These are phyloP conservation scores for Trypanosoma scelopori DNA, from an alignment of 208 protist species.

Conservation along the genomic window DNA sequence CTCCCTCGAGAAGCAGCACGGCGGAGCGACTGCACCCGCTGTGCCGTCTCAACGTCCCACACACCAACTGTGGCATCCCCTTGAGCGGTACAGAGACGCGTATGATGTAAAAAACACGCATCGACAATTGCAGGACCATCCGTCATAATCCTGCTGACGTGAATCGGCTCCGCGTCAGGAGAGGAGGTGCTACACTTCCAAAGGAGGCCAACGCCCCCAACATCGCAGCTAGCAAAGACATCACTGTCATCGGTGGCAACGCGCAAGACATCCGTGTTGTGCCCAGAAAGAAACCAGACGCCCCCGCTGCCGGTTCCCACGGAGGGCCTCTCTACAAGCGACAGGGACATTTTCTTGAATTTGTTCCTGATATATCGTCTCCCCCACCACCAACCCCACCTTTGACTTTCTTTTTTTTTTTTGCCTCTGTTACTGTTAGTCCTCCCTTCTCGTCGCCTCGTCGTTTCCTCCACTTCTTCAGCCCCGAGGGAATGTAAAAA, in stretches of 20 bases:
- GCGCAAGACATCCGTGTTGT: slow-evolving; percentile 59
- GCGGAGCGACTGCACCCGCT: slow-evolving; percentile 29
- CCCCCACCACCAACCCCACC: too few species aligned
- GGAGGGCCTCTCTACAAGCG: slow-evolving; percentile 24
- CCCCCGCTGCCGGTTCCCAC: slow-evolving; percentile 1
- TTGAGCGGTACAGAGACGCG: slow-evolving; percentile 56
- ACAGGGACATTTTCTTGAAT: slow-evolving; percentile 58
- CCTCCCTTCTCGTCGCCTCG: neutral
- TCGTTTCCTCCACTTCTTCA: neutral
- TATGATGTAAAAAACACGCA: slow-evolving; percentile 39
- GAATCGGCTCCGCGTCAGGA: neutral
- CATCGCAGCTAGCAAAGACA: slow-evolving; percentile 67
- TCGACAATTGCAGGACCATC: slow-evolving; percentile 63
- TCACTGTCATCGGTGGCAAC: slow-evolving; percentile 24
- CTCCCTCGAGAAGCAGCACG: slow-evolving; percentile 36
- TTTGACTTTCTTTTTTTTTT: neutral
- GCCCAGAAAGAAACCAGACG: slow-evolving; percentile 60
- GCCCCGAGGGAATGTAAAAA: slow-evolving; percentile 2
- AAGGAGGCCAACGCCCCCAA: slow-evolving; percentile 50
- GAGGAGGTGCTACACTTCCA: slow-evolving; percentile 33
- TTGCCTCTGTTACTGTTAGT: neutral
- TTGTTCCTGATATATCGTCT: too few species aligned
- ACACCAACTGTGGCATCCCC: slow-evolving; percentile 61
- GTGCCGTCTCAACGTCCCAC: slow-evolving; percentile 67
- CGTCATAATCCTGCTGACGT: slow-evolving; percentile 60